Conservation (phyloP, 257 asterid species). For the Galeopsis tetrahit region DNA sequence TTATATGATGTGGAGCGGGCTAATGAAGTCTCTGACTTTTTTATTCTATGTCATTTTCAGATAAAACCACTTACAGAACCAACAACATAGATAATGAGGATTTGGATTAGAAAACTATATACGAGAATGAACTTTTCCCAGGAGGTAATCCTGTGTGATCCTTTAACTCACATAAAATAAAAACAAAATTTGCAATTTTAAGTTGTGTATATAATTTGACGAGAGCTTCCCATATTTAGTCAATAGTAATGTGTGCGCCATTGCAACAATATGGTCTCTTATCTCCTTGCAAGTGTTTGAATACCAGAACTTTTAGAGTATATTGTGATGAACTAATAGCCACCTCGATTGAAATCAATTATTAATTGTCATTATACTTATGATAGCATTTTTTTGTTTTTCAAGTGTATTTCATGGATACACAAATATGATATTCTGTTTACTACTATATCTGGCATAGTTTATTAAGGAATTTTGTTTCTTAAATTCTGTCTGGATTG, state of each 20-base stretch:
- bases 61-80: constrained; percentile 91
- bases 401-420: constrained; percentile 95
- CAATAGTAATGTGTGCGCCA: too few species aligned
- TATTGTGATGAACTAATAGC: not conserved
- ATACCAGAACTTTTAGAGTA: too few species aligned
- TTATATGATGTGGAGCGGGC: constrained; percentile 20
- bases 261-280: too few species aligned
- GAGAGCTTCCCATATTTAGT: too few species aligned
- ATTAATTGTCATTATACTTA: constrained; percentile 9
- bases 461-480: too few species aligned
- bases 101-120: constrained; percentile 72
- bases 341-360: constrained; percentile 8
- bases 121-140: constrained; percentile 96
- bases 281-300: too few species aligned
- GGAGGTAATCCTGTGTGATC: constrained; percentile 48
- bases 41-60: constrained; percentile 47
- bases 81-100: constrained; percentile 83
- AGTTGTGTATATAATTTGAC: not conserved
- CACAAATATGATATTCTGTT: constrained; percentile 95
- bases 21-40: constrained; percentile 13
- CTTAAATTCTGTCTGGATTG: too few species aligned
- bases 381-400: not conserved
- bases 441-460: constrained; percentile 59
- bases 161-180: not conserved
- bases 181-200: not conserved